Base-by-base conservation (phyloP, 768 basidiomycete species). In the Gelatoporia subvermispora region DNA sequence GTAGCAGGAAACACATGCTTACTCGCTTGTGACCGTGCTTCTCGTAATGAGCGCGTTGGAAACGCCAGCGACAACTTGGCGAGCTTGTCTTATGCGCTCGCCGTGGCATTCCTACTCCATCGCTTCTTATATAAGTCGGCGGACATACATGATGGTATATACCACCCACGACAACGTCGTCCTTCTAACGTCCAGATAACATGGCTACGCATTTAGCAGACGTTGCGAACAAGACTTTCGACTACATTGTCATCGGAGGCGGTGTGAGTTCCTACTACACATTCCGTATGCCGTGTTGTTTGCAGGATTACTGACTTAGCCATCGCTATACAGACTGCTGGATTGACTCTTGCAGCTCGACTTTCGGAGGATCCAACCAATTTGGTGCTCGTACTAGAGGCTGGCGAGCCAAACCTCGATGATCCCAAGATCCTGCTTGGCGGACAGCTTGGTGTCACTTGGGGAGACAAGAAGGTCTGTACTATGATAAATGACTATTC, bases 291-390 rank as follows among this genome's bases (percentile, higher is more conserved):
- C 9, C 8, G 8, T n/a, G 10, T 9, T 35, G 9, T n/a, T 8
- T 39, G 20, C 37, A 39, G 7, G 22, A 24, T 17, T 3, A 20
- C 15, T 45, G n/a, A n/a, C 5, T 22, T 25, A 4, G 8, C 21
- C 3, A 16, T 7, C 28, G 28, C 28, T 7, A 31, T 13, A 31
- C n/a, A 46, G 45, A 57, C 56, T 21, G 56, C 53, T 1, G 72
- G 73, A 16, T 51, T 72, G 22, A 67, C 68, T 8, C 53, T 74
- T 24, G 72, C 72, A n/a, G 60, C 60, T 8, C 60, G 74, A 13
- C 59, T 76, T 25, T 53, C 65, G 4, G 67, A 70, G 41, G 66
- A 73, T 51, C 47, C 61, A 0, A 49, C 60, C 23, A 60, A 60
- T 39, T 57, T 58, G 3, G 71, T 74, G 7, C 56, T 69, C 35